Evolutionary conservation across 169 alveolate species (phyloP).

Genomic region (Cryptosporidium sp.): DNA sequence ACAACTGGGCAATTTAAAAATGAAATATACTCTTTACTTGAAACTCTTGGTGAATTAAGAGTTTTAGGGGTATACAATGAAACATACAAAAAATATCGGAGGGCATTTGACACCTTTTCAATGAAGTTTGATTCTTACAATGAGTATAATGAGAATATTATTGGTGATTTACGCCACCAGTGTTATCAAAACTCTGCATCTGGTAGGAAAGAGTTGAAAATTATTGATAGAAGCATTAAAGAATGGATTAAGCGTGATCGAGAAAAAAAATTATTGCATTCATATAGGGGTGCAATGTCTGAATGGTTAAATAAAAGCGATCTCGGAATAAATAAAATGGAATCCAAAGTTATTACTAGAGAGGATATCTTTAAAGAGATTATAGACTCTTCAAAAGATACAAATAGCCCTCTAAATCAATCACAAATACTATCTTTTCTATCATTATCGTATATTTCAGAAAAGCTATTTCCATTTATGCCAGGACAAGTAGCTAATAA

Average conservation of each 20-base stretch:
- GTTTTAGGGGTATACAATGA: constrained; percentile 56
- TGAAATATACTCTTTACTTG: constrained; percentile 35
- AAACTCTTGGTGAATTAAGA: constrained; percentile 46
- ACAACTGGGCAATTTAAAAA: neutral
- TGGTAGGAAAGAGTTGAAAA: constrained; percentile 52
- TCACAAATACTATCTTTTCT: constrained; percentile 36
- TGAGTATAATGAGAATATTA: neutral
- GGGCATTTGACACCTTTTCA: constrained; percentile 43
- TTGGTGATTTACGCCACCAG: constrained; percentile 36
- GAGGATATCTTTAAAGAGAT: constrained; percentile 7
- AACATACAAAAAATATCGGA: constrained; percentile 40
- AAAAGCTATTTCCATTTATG: constrained; percentile 60
- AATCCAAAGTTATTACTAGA: neutral
- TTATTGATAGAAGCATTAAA: constrained; percentile 36
- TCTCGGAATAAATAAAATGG: neutral
- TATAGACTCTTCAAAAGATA: neutral
- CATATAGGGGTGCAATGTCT: constrained; percentile 62
- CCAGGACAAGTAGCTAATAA: neutral
- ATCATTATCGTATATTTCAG: constrained; percentile 34
- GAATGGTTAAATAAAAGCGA: constrained; percentile 38
- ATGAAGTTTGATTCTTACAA: neutral
- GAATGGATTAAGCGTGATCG: constrained; percentile 38
- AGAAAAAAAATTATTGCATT: constrained; percentile 32
- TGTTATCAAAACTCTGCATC: constrained; percentile 64
- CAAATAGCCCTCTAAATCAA: neutral